Conservation (phyloP, 768 basidiomycete genomes). For the Pulveroboletus sp. region DNA sequence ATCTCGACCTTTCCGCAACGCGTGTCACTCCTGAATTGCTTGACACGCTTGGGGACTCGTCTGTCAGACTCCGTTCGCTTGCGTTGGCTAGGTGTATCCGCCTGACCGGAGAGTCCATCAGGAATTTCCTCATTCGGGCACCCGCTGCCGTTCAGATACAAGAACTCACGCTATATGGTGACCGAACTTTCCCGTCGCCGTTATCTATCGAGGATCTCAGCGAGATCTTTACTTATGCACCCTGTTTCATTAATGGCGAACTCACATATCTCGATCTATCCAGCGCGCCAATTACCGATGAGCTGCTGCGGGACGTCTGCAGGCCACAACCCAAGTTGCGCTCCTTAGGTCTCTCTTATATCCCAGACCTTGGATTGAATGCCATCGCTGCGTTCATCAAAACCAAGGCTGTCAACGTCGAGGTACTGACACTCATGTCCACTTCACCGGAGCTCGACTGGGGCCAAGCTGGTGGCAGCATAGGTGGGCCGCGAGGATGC, state of each 20-base stretch:
- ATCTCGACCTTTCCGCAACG: conserved; percentile 91
- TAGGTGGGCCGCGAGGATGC: conserved; percentile 32
- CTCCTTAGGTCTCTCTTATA: conserved; percentile 86
- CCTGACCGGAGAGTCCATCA: conserved; percentile 74
- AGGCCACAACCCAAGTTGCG: conserved; percentile 69
- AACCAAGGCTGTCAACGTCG: conserved; percentile 67
- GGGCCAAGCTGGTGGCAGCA: conserved; percentile 33
- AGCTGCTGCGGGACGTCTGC: conserved; percentile 46
- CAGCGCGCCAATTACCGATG: conserved; percentile 64
- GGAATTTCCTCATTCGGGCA: conserved; percentile 64
- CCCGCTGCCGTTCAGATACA: conserved; percentile 55
- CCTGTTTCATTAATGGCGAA: conserved; percentile 70
- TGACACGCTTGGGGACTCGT: conserved; percentile 56
- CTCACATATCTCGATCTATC: conserved; percentile 90
- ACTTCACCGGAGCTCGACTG: conserved; percentile 74
- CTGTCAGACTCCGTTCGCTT: conserved; percentile 69
- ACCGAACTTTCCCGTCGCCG: conserved; percentile 75
- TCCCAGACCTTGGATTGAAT: conserved; percentile 62
- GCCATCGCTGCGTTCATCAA: conserved; percentile 65
- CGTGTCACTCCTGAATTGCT: conserved; percentile 75
- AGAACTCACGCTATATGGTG: conserved; percentile 88
- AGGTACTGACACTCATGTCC: conserved; percentile 76
- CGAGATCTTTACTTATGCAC: conserved; percentile 65
- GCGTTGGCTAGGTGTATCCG: conserved; percentile 83
- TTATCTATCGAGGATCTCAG: conserved; percentile 61